A percentile compares a stretch with the other conserved stretches of the same genome.
Evolutionary conservation across 176 grass and related monocot genomes (phyloP).

Genomic region (Lolium multiflorum): DNA sequence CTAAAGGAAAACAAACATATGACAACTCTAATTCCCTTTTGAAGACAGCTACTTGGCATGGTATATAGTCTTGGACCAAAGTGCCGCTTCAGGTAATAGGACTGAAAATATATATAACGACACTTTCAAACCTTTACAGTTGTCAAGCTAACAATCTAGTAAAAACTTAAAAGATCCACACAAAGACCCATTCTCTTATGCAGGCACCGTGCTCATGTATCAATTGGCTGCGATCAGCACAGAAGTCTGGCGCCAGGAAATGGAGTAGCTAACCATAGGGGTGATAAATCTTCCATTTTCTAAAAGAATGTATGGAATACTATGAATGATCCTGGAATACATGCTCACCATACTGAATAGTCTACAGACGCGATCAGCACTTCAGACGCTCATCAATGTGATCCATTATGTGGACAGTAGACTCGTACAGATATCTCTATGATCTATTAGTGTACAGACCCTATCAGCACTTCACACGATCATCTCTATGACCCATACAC

Average conservation of each 20-base stretch:
- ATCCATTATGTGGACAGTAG: neutral
- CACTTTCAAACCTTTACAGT: neutral
- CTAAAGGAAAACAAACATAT: neutral
- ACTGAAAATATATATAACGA: neutral
- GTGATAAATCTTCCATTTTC: neutral
- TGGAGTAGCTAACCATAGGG: neutral
- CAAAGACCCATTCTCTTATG: neutral
- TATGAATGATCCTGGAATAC: conserved; percentile 11
- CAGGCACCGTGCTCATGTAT: neutral
- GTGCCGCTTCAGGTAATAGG: conserved; percentile 6
- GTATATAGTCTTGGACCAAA: neutral
- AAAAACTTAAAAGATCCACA: neutral
- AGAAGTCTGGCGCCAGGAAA: neutral
- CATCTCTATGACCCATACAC: too few relatives aligned
- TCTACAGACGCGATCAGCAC: neutral
- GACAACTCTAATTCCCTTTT: conserved; percentile 2
- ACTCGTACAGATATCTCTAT: neutral
- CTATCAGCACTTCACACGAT: too few relatives aligned
- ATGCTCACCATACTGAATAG: neutral
- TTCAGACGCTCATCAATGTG: neutral
- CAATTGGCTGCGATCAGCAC: neutral
- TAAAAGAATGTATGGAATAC: neutral
- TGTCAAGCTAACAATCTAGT: conserved; percentile 3
- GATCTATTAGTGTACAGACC: neutral
- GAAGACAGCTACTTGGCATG: neutral